phyloP scores from a whole-genome alignment of 108 stramenopile genomes.

The Cyclostephanos invisitatus region DNA sequence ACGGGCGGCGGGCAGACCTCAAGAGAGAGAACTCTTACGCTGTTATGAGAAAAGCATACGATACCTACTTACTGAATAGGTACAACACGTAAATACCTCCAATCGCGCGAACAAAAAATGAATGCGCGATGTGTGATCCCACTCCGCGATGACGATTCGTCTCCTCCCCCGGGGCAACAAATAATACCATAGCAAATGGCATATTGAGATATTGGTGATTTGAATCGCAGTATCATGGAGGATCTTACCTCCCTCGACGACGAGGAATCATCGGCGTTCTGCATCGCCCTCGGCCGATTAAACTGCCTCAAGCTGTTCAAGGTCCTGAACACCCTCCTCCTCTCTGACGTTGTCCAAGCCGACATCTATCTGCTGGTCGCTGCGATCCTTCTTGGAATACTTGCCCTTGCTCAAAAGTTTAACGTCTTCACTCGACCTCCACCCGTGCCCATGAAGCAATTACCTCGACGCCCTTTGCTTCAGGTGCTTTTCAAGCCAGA shows the following conservation, averaged over 20 bases:
- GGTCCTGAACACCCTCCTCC: constrained; percentile 27
- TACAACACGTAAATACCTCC: too few relatives aligned
- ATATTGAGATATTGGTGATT: not conserved
- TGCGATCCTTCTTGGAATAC: constrained; percentile 5
- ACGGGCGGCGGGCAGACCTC: too few relatives aligned
- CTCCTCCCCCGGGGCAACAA: too few relatives aligned
- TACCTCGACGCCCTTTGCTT: constrained; percentile 71
- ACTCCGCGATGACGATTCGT: too few relatives aligned
- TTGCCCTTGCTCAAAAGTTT: constrained; percentile 30
- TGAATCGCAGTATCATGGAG: constrained; percentile 1
- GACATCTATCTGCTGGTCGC: constrained; percentile 25
- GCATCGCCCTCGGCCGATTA: constrained; percentile 17
- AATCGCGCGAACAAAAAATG: too few relatives aligned
- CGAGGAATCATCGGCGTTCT: constrained; percentile 12
- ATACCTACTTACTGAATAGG: too few relatives aligned
- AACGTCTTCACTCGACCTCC: constrained; percentile 68
- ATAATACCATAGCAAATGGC: not conserved
- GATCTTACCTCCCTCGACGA: constrained; percentile 3
- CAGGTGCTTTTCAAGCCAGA: constrained; percentile 84
- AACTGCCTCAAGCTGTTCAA: constrained; percentile 25
- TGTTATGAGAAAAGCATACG: too few relatives aligned
- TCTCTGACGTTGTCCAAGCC: constrained; percentile 22
- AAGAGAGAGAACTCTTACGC: too few relatives aligned
- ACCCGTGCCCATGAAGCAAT: constrained; percentile 65
- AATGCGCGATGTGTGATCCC: too few relatives aligned